Evolutionary conservation across 1,139 yeast species (phyloP), one percentile per base, ranked within the genome.

Genomic region (Kurtzmaniella quercitrusa): DNA sequence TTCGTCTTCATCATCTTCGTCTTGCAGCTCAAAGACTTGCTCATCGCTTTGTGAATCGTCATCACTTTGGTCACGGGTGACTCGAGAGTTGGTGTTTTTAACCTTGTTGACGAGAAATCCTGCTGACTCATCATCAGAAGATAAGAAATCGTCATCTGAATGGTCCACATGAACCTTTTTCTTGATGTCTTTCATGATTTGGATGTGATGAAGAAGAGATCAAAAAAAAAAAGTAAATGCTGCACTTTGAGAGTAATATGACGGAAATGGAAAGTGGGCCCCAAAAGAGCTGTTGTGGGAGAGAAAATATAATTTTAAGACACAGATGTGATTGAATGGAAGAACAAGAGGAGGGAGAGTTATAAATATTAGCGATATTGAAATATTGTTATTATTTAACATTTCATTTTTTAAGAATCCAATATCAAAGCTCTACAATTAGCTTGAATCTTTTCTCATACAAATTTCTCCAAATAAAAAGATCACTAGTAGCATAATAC

Each of bases 131-230:
- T 42, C 46, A 11, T 35, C 46, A 16, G 51, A 52, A 35, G 52
- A 57, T 5, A 19, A 17, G 30, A 42, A 41, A 30, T 46, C 45
- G 28, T 57, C 57, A 17, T 58, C 65, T 0, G 61, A 55, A 16
- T 51, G 55, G 11, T 46, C 40, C 19, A 38, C 47, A 19, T 18
- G 34, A 12, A 21, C 44, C 15, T 28, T 33, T 11, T 33, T 21
- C 14, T 7, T 36, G 16, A 19, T 26, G 12, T 28, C 23, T 30
- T 16, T 18, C 34, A 30, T 30, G 18, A 3, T 30, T n/a, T 14
- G n/a, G n/a, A 30, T 12, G 5, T 30, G 18, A 8, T 12, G 7
- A 7, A 8, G 8, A 30, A 8, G 34, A 30, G 5, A 28, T 30
- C 18, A 14, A 30, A 30, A 30, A 14, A 14, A 30, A 30, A 30